Base-by-base conservation (phyloP, 1,284 basidiomycete genomes). In the Ceratobasidium sp. region DNA sequence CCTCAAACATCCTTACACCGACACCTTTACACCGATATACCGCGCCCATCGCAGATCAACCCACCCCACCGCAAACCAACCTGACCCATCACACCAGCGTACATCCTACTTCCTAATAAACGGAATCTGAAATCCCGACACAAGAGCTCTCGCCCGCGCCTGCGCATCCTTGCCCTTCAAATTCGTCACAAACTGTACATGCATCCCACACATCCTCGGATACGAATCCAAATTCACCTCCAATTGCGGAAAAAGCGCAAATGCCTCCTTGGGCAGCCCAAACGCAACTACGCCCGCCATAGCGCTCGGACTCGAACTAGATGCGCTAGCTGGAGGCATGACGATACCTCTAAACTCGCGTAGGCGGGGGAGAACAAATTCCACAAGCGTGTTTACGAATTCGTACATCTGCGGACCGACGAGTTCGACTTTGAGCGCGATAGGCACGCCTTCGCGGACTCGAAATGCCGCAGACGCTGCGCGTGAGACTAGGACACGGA, bases 301-400 rank as follows among this genome's bases (percentile, higher is more conserved):
- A 0, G 93, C 92, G 61, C 91, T 92, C 0, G 96, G 92, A 3
- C 91, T 93, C 80, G 90, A 89, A 49, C 90, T 86, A 79, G 88
- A 89, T 69, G 89, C 85, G n/a, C 89, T 88, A 46, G 90, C 85
- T 56, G 94, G 89, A 77, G 94, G 92, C 78, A 97, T 87, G 3
- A 89, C 84, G 79, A 99, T 86, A 33, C 97, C 98, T 7, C 89
- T 88, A 87, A 97, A 99, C 82, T 98, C 97, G 82, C 97, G 91
- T 81, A 98, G 86, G 28, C 97, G 91, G 2, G 97, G 98, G 28
- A 99, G 88, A 71, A 99, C 97, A 84, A 99, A 99, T 82, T 98
- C 97, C 82, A 93, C 91, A 81, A 99, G 90, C 7, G 91, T 92
- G 80, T 93, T 92, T 79, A 99, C 87, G 86, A 99, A 98, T 82